Conservation (phyloP, 2,329 filamentous ascomycete species). For the Exophiala alcalophila region DNA sequence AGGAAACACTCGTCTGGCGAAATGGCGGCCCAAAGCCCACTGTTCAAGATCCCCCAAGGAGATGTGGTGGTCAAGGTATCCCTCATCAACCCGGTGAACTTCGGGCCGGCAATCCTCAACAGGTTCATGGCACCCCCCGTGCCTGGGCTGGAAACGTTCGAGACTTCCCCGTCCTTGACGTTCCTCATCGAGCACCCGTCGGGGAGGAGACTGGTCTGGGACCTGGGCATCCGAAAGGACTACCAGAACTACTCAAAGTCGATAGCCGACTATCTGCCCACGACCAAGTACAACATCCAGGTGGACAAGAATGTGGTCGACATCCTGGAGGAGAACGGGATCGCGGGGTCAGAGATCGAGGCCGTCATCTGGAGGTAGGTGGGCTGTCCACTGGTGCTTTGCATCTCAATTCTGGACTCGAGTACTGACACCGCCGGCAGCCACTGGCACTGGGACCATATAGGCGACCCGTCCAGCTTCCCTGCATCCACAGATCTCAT, state of each 20-base stretch:
- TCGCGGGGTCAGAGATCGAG: slow-evolving; percentile 27
- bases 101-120: slow-evolving; percentile 40
- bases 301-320: slow-evolving; percentile 31
- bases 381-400: too few relatives aligned
- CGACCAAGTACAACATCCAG: slow-evolving; percentile 17
- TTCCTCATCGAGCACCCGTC: slow-evolving; percentile 25
- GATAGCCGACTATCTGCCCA: slow-evolving; percentile 21
- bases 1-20: too few relatives aligned
- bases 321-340: slow-evolving; percentile 29
- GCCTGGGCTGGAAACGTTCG: slow-evolving; percentile 34
- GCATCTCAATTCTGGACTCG: neutral
- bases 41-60: slow-evolving; percentile 4
- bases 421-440: slow-evolving; percentile 8
- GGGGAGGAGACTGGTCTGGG: slow-evolving; percentile 15
- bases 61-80: slow-evolving; percentile 4
- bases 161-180: slow-evolving; percentile 16
- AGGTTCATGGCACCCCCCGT: slow-evolving; percentile 42
- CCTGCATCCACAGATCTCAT: slow-evolving; percentile 35
- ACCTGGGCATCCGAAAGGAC: slow-evolving; percentile 30
- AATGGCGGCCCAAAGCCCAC: too few relatives aligned
- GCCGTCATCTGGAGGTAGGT: slow-evolving; percentile 32
- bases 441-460: slow-evolving; percentile 31
- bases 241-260: slow-evolving; percentile 4
- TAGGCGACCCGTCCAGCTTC: slow-evolving; percentile 7
- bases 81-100: slow-evolving; percentile 42